Evolutionary conservation across 345 rosid genomes (phyloP).

Genomic region (Citropsis articulata): DNA sequence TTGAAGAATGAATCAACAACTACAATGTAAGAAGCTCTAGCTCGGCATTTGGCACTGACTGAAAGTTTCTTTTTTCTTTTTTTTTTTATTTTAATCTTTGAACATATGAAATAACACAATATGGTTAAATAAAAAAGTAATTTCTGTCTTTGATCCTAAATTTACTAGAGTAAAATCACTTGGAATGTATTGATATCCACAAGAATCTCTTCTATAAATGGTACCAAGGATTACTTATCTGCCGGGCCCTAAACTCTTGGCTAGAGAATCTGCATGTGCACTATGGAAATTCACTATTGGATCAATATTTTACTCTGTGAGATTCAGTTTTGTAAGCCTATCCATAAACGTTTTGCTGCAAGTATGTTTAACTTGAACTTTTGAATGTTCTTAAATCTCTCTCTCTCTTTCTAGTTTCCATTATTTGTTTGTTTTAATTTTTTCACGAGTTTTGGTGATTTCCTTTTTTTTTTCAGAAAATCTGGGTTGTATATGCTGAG

Average conservation of each 20-base stretch:
- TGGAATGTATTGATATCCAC: neutral
- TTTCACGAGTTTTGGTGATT: neutral
- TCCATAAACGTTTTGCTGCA: neutral
- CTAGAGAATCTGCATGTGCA: neutral
- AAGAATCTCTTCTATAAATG: neutral
- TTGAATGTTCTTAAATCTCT: neutral
- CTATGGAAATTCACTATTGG: neutral
- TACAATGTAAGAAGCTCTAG: neutral
- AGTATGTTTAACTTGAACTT: neutral
- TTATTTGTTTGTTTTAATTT: neutral
- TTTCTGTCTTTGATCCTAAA: neutral
- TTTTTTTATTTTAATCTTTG: too few species aligned
- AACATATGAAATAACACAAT: neutral
- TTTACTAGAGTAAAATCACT: neutral
- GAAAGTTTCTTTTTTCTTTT: neutral
- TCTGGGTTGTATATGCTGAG: conserved; percentile 15
- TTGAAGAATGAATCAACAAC: neutral
- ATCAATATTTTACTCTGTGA: neutral
- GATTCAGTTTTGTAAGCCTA: neutral
- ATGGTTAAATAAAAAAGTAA: neutral
- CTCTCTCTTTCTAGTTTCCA: neutral
- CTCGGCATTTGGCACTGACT: neutral
- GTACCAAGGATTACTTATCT: neutral
- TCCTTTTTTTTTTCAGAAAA: neutral
- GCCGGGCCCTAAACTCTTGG: neutral